Evolutionary conservation across 148 eudicot genomes (phyloP).

Genomic region (Camellia granthamiana): DNA sequence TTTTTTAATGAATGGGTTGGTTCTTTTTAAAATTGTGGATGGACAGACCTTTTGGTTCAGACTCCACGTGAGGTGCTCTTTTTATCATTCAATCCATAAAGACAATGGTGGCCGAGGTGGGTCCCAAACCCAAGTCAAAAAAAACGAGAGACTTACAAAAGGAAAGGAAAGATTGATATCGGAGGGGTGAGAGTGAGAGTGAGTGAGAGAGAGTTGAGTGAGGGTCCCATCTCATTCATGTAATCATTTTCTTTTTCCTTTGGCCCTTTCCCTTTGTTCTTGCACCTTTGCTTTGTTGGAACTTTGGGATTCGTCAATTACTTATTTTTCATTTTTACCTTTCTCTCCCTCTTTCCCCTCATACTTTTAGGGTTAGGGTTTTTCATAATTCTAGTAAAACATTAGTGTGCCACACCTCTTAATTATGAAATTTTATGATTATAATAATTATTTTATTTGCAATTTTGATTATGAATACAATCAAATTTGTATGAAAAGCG

Average conservation of each 20-base stretch:
- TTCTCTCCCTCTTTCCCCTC: neutral
- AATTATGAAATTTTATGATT: no score
- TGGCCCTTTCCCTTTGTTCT: slow-evolving; percentile 7
- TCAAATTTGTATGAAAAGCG: no score
- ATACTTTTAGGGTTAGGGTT: slow-evolving; percentile 17
- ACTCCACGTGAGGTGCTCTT: slow-evolving; percentile 82
- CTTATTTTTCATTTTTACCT: no score
- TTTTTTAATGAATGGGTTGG: slow-evolving; percentile 2
- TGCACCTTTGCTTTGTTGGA: slow-evolving; percentile 15
- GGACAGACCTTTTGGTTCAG: slow-evolving; percentile 59
- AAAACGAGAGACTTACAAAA: slow-evolving; percentile 7
- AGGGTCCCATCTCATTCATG: slow-evolving; percentile 23
- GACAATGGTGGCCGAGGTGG: slow-evolving; percentile 44
- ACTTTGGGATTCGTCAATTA: slow-evolving; percentile 26
- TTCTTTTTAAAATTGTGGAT: slow-evolving; percentile 42
- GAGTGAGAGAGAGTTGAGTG: neutral
- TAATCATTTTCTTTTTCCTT: slow-evolving; percentile 20
- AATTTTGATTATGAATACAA: no score
- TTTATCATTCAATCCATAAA: slow-evolving; percentile 59
- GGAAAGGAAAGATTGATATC: slow-evolving; percentile 11
- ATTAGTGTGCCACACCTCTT: no score
- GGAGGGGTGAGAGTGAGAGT: neutral
- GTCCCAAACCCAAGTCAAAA: slow-evolving; percentile 26
- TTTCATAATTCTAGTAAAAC: neutral
- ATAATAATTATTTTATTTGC: no score